Conservation (phyloP, 176 grass and related monocot genomes). For the Musa schizocarpa region DNA sequence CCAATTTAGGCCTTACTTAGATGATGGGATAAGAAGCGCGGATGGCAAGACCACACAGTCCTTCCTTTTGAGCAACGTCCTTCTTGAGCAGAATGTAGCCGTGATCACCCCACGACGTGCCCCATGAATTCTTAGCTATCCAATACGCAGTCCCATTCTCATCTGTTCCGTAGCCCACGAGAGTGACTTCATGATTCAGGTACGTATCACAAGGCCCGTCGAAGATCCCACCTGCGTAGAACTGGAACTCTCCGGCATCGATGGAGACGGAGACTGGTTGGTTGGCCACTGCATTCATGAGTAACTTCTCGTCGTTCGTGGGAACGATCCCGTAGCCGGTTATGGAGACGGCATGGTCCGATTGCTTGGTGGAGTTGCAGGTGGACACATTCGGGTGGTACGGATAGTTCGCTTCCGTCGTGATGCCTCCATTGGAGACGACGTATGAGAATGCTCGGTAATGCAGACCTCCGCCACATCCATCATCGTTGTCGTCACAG, state of each 20-base stretch:
- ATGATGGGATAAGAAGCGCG: not conserved
- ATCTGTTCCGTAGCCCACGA: slow-evolving; percentile 30
- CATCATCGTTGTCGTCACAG: slow-evolving; percentile 31
- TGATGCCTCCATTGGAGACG: slow-evolving; percentile 30
- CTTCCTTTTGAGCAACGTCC: not conserved
- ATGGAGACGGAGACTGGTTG: slow-evolving; percentile 34
- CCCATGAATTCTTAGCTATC: not conserved
- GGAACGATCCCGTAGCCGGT: slow-evolving; percentile 5
- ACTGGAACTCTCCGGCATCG: slow-evolving; percentile 21
- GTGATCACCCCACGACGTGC: not conserved
- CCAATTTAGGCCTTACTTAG: not conserved
- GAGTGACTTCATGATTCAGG: slow-evolving; percentile 32
- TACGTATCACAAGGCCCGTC: slow-evolving; percentile 22
- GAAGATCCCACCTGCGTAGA: slow-evolving; percentile 38
- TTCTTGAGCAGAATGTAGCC: not conserved
- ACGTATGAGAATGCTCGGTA: slow-evolving; percentile 23
- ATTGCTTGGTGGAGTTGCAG: no score
- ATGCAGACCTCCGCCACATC: slow-evolving; percentile 29
- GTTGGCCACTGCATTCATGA: slow-evolving; percentile 20
- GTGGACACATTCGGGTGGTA: slow-evolving; percentile 20
- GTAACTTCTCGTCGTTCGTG: not conserved
- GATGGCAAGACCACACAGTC: not conserved
- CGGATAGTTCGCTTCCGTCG: slow-evolving; percentile 22
- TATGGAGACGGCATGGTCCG: slow-evolving; percentile 3
- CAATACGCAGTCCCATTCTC: not conserved